These are phyloP conservation scores for Trebouxia gelatinosa DNA, from an alignment of 163 green algal species.

Conservation along the genomic window DNA sequence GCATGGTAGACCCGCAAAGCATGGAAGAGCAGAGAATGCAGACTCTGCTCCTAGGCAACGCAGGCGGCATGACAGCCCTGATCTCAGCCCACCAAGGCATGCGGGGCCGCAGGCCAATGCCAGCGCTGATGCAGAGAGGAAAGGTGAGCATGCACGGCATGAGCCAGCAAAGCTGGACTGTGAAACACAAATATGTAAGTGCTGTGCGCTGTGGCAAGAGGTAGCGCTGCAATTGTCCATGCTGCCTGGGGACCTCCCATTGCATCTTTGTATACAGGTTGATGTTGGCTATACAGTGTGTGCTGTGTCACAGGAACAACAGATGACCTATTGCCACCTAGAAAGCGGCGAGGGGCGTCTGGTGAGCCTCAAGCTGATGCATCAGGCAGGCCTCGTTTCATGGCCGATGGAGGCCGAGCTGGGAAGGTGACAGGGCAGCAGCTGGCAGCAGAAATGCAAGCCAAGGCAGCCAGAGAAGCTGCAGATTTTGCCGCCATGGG, in stretches of 20 bases:
- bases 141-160: too few species aligned
- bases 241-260: too few species aligned
- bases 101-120: neutral
- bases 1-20: neutral
- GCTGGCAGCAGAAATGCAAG: slow-evolving; percentile 55
- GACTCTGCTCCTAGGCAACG: neutral
- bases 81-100: neutral
- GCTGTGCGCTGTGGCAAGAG: neutral
- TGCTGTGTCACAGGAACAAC: neutral
- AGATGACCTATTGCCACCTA: slow-evolving; percentile 4
- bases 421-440: slow-evolving; percentile 68
- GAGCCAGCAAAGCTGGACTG: neutral
- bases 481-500: slow-evolving; percentile 46
- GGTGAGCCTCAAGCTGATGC: neutral
- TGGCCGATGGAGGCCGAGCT: slow-evolving; percentile 69
- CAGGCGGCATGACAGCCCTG: neutral
- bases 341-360: neutral
- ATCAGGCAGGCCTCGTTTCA: slow-evolving; percentile 31
- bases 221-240: neutral
- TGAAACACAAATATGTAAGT: neutral
- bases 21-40: neutral
- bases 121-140: slow-evolving; percentile 1
- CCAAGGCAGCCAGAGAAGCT: slow-evolving; percentile 52
- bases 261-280: neutral
- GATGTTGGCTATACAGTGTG: neutral